Conservation (phyloP, 106 monocot species). For the Phalaenopsis equestris region DNA sequence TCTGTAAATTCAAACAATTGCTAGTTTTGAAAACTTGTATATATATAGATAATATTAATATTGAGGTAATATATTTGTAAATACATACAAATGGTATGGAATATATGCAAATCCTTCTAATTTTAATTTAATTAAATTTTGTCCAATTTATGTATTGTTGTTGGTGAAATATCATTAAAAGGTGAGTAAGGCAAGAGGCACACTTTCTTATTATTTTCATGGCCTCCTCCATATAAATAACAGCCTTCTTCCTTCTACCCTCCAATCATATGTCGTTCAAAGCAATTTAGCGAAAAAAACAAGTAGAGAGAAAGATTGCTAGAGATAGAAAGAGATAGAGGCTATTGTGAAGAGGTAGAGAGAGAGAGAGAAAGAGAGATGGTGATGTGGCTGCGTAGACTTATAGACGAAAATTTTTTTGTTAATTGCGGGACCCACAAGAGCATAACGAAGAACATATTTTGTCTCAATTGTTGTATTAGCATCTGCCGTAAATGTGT, state of each 20-base stretch:
- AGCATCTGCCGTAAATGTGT: constrained; percentile 58
- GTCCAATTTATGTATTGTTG: too few species aligned
- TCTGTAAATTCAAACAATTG: too few species aligned
- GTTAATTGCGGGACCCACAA: constrained; percentile 34
- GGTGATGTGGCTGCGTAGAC: constrained; percentile 42
- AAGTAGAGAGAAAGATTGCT: constrained; percentile 2
- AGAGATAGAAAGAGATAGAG: constrained; percentile 5
- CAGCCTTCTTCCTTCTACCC: not conserved
- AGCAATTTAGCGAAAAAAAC: not conserved
- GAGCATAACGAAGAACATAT: constrained; percentile 59
- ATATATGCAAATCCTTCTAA: too few species aligned
- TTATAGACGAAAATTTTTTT: constrained; percentile 54
- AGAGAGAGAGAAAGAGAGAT: constrained; percentile 1
- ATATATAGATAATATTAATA: too few species aligned
- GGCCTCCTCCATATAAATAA: too few species aligned
- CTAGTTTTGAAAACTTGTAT: too few species aligned
- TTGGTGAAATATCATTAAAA: too few species aligned
- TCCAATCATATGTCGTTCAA: not conserved
- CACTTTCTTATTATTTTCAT: too few species aligned
- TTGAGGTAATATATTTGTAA: too few species aligned
- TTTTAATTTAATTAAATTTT: too few species aligned
- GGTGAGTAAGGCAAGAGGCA: too few species aligned
- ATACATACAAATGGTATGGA: too few species aligned
- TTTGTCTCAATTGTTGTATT: constrained; percentile 51
- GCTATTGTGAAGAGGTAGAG: not conserved